These are phyloP conservation scores for Paramecium pentaurelia DNA, from an alignment of 73 alveolate species.

Conservation along the genomic window DNA sequence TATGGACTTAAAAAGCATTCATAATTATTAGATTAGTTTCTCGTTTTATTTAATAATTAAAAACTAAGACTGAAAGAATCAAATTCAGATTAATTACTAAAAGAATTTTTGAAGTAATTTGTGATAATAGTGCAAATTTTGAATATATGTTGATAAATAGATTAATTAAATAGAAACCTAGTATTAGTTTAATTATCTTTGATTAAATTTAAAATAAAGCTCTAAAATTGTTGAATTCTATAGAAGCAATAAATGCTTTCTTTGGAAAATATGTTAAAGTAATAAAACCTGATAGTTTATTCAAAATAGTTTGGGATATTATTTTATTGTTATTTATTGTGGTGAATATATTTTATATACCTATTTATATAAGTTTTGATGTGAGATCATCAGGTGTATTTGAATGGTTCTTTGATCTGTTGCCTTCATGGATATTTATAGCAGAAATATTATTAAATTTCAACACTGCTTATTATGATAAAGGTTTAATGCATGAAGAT, in stretches of 20 bases:
- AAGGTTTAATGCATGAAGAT: conserved; percentile 65
- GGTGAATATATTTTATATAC: conserved; percentile 50
- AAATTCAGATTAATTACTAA: conserved; percentile 14
- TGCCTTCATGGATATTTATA: conserved; percentile 61
- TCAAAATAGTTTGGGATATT: conserved; percentile 55
- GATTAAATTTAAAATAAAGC: conserved; percentile 6
- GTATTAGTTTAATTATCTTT: neutral
- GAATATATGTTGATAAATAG: neutral
- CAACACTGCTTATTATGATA: conserved; percentile 74
- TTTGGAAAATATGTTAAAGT: neutral
- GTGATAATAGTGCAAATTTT: conserved; percentile 11
- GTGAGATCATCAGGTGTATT: conserved; percentile 15
- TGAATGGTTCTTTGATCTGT: neutral
- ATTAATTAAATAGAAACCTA: conserved; percentile 12
- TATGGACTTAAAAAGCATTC: neutral
- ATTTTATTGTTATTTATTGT: conserved; percentile 1
- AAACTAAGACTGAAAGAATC: conserved; percentile 33
- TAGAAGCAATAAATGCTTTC: neutral
- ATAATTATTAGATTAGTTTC: conserved; percentile 9
- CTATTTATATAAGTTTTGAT: conserved; percentile 55
- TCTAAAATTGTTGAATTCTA: neutral
- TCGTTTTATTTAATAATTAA: conserved; percentile 39
- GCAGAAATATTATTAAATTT: conserved; percentile 68
- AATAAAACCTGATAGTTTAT: conserved; percentile 50
- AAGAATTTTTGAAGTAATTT: conserved; percentile 17